These are phyloP conservation scores for Arachis monticola DNA, from an alignment of 331 rosid species.

Conservation along the genomic window DNA sequence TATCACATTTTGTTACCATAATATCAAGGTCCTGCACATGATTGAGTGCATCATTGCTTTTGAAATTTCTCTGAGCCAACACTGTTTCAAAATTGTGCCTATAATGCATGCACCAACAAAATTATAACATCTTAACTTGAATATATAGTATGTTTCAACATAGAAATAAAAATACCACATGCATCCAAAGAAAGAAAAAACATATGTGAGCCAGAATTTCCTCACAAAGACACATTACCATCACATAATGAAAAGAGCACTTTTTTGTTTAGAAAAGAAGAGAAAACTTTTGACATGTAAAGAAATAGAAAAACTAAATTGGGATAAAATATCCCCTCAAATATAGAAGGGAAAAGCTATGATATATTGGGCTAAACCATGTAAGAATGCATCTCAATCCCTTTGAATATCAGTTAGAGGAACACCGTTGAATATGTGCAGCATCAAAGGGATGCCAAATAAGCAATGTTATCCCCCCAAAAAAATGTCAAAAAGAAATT, in stretches of 20 bases:
- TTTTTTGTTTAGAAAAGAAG: too few relatives aligned
- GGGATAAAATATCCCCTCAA: too few relatives aligned
- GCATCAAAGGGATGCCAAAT: too few relatives aligned
- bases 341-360: too few relatives aligned
- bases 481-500: too few relatives aligned
- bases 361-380: too few relatives aligned
- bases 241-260: not conserved
- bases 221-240: slow-evolving; percentile 5
- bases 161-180: slow-evolving; percentile 7
- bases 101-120: slow-evolving; percentile 30
- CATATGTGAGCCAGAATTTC: not conserved
- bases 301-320: too few relatives aligned
- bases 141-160: slow-evolving; percentile 29
- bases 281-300: too few relatives aligned
- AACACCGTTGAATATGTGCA: too few relatives aligned
- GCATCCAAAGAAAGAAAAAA: not conserved
- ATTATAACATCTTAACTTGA: slow-evolving; percentile 14
- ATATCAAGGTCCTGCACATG: slow-evolving; percentile 67
- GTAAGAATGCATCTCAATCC: too few relatives aligned
- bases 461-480: too few relatives aligned
- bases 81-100: slow-evolving; percentile 57
- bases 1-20: slow-evolving; percentile 52
- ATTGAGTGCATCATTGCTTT: slow-evolving; percentile 51
- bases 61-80: slow-evolving; percentile 54
- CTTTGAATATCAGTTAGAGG: too few relatives aligned